Base-by-base conservation (phyloP, 129 eudicot species). In the Centaurea solstitialis region DNA sequence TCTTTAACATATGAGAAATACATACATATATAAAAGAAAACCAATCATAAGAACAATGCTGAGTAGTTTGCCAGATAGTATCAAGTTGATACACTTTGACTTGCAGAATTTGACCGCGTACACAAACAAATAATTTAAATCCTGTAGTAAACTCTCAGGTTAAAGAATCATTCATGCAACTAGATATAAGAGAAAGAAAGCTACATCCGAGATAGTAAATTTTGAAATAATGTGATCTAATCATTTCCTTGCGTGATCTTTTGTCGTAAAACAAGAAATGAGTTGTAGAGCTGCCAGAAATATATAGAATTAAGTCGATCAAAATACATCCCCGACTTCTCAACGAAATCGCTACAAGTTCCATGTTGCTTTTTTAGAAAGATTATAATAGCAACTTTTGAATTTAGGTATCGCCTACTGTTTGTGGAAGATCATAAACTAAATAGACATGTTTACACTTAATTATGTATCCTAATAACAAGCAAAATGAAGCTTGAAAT, bases 1-100 rank as follows among this genome's bases (percentile, higher is more conserved):
- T 47, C n/a, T 81, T 66, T 9, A 74, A 28, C 57, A 47, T 20
- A 78, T 28, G 17, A 69, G 4, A 68, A 30, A 18, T 10, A 50
- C 4, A 50, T 38, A 70, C 39, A 59, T n/a, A 39, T 11, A 62
- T 38, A 39, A 72, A 40, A 28, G n/a, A 61, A 33, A 17, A 50
- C 17, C 38, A 18, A 71, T 21, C 39, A 23, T 43, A 59, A 59
- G 15, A 3, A 8, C 24, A 2, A 6, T 22, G 28, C 28, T 22
- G 10, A 70, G 24, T 37, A 47, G 41, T 72, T 61, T 57, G 15
- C 66, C 72, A 15, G 17, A 72, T 24, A 72, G 37, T 4, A 70
- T 79, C 76, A 10, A 72, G 22, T 5, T 45, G 45, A 78, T 79
- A 53, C 76, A 69, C 47, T 69, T 47, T 30, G 17, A 18, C 33